Base-by-base conservation (phyloP, 805 yeast species). In the Yamadazyma akitaensis region DNA sequence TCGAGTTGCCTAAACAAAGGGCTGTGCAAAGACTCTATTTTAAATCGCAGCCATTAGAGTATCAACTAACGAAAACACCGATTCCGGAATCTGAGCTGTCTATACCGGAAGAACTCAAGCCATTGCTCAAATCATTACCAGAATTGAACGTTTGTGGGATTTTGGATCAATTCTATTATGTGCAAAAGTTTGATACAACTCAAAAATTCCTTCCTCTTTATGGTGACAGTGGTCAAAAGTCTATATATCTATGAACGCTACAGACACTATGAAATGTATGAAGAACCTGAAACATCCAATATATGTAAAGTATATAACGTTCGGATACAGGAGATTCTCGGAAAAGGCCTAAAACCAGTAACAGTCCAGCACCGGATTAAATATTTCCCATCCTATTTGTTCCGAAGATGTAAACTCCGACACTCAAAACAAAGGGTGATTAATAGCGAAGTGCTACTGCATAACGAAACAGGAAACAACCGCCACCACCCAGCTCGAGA, bases 181-280 rank as follows among this genome's bases (percentile, higher is more conserved):
- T 25, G 14, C 19, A 26, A 38, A 24, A 26, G 13, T 26, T 18
- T n/a, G 41, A 38, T 16, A 38, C 31, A 28, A 21, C 16, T 19
- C 4, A 10, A 8, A 36, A 36, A n/a, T 19, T 36, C 8, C 5
- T 19, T 8, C 39, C 26, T 36, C 26, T 36, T 18, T 36, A 18
- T 19, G 26, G 26, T 18, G 6, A 18, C 13, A 19, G 18, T n/a
- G 12, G 12, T 19, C n/a, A 17, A 11, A 17, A 11, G 6, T 19
- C 24, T 6, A 40, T 47, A 54, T 50, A 46, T 47, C 26, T 36
- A 14, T 36, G 26, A 36, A 40, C 32, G 5, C 32, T 28, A 5
- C 24, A 21, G 24, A 21, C 24, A 21, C 24, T 21, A 28, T 11
- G 32, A 11, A 28, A 28, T 28, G 9, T 28, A 28, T 28, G 24